Evolutionary conservation across 495 filamentous ascomycete species (phyloP).

Genomic region (Endocarpon pusillum): DNA sequence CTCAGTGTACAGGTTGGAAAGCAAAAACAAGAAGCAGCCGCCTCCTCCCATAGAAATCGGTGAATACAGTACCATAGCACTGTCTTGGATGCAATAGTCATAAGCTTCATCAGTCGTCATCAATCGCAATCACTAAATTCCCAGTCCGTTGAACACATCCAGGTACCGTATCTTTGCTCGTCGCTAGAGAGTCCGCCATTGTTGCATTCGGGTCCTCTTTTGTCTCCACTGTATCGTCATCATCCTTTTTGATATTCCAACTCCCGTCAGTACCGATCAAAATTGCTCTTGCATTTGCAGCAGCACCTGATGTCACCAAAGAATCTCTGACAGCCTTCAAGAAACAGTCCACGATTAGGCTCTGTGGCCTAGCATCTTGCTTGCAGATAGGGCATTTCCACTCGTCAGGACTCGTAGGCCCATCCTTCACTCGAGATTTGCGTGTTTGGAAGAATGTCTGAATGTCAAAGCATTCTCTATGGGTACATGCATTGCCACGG

Average conservation of each 20-base stretch:
- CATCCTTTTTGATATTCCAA: slow-evolving; percentile 24
- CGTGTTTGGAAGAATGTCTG: slow-evolving; percentile 59
- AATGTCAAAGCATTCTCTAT: slow-evolving; percentile 80
- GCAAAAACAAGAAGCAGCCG: too few relatives aligned
- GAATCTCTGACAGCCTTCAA: slow-evolving; percentile 37
- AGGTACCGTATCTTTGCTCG: too few relatives aligned
- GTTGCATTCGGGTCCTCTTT: slow-evolving; percentile 9
- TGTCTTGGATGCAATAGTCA: too few relatives aligned
- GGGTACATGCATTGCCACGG: slow-evolving; percentile 41
- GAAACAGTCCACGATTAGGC: slow-evolving; percentile 52
- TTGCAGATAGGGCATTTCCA: slow-evolving; percentile 76
- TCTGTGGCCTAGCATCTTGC: slow-evolving; percentile 52
- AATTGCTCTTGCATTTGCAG: slow-evolving; percentile 28
- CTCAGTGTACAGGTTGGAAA: too few relatives aligned
- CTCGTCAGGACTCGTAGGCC: slow-evolving; percentile 45
- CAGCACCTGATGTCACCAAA: too few relatives aligned
- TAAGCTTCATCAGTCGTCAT: too few relatives aligned
- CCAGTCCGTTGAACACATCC: too few relatives aligned
- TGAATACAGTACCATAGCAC: too few relatives aligned
- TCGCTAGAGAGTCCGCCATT: too few relatives aligned
- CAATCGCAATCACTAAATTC: too few relatives aligned
- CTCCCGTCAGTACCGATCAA: slow-evolving; percentile 27
- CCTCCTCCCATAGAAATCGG: too few relatives aligned
- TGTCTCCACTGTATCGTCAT: slow-evolving; percentile 8
- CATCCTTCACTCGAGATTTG: slow-evolving; percentile 24